Base-by-base conservation (phyloP, 2,329 filamentous ascomycete genomes). In the Venturia nashicola region DNA sequence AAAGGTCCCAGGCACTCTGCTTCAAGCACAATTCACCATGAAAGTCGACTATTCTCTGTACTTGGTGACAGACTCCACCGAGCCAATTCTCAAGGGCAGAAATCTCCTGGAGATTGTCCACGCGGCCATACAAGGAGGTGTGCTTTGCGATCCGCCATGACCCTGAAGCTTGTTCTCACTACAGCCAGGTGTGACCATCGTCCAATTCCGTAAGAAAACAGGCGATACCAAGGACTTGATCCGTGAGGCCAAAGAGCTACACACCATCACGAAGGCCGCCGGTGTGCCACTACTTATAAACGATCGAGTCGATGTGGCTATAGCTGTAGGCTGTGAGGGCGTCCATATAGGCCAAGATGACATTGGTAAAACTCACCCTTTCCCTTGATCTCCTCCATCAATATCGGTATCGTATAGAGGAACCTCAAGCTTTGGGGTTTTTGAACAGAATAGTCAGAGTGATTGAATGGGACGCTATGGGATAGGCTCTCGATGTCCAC, bases 301-400 rank as follows among this genome's bases (percentile, higher is more conserved):
- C 72, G 94, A 97, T 73, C 86, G 92, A 14, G 83, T 97, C 6
- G 92, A 96, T 72, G 90, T 97, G 34, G 92, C 91, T 9, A 81
- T 91, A 20, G 91, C 91, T 16, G 83, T 92, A 54, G 89, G 86
- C 14, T 94, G 90, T 65, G 93, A 97, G 77, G 94, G 94, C 57
- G 91, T 96, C 9, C 94, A 97, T 74, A 83, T 97, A 61, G 94
- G 94, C 7, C 93, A 97, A 77, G 92, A 97, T 81, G 93, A 97
- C 74, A 87, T 96, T 80, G 80, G 87, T 89, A 74, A 68, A 81
- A 42, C 14, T 42, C 18, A 23, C 44, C 18, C n/a, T 44, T 34
- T 32, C 48, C 39, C 27, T 27, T 27, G 27, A 27, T 27, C 27
- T 27, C 27, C 27, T 27, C 27, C 27, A 27, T 27, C 27, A 27